Conservation (phyloP, 371 early-diverging fungal species). For the Fennellomyces sp. region DNA sequence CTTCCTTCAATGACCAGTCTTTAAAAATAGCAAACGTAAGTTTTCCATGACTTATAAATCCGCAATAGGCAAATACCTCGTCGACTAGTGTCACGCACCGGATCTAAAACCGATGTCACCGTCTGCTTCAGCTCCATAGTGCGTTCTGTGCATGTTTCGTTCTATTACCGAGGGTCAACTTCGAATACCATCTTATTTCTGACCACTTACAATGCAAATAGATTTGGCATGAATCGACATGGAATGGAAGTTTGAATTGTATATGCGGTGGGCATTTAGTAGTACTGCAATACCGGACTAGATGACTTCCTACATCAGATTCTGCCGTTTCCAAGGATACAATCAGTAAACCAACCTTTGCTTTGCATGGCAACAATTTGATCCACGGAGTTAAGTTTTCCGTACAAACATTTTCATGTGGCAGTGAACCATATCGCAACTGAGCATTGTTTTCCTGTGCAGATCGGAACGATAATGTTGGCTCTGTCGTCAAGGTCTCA, state of each 20-base stretch:
- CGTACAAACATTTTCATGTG: constrained; percentile 94
- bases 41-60: background rate
- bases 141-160: constrained; percentile 28
- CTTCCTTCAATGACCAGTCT: constrained; percentile 75
- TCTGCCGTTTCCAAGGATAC: no score
- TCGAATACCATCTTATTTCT: background rate
- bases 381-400: constrained; percentile 98
- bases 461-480: constrained; percentile 67
- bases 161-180: constrained; percentile 8
- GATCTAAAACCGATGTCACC: constrained; percentile 75
- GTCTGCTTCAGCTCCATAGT: constrained; percentile 59
- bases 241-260: constrained; percentile 88
- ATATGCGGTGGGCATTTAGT: constrained; percentile 88
- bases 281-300: constrained; percentile 85
- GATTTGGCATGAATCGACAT: constrained; percentile 76
- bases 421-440: constrained; percentile 79
- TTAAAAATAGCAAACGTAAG: background rate
- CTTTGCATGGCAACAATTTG: constrained; percentile 92
- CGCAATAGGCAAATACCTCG: constrained; percentile 37
- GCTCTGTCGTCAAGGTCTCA: constrained; percentile 74
- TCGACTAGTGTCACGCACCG: constrained; percentile 60
- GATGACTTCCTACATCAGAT: no score
- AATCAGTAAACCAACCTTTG: constrained; percentile 69
- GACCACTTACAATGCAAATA: constrained; percentile 52
- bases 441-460: constrained; percentile 25